Base-by-base conservation (phyloP, 2,329 filamentous ascomycete genomes). In the Colletotrichum higginsianum region DNA sequence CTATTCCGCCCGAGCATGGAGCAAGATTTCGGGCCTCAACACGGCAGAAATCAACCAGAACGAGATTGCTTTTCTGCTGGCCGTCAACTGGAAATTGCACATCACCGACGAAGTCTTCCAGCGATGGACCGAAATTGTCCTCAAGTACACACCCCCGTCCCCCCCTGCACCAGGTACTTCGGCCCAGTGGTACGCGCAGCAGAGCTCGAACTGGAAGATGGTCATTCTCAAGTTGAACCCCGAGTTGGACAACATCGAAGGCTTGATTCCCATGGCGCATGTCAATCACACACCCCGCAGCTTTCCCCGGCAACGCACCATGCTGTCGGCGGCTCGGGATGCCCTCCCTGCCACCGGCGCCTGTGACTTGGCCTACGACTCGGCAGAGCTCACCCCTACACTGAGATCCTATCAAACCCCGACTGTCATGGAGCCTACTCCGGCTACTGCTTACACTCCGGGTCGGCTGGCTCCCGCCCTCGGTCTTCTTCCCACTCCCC, bases 1-100 rank as follows among this genome's bases (percentile, higher is more conserved):
- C 84, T 99, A 97, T 83, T 98, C 96, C 16, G 95, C 96, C 60
- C 92, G 96, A 67, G 96, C 96, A 52, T 99, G 96, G 96, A 98
- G 96, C 82, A 98, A 98, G 86, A 99, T 99, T 77, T 98, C 96
- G 21, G 96, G 96, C n/a, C 87, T 99, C 68, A 94, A 94, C 80
- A 95, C 95, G 4, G 86, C 90, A 67, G 96, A 99, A 84, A 98
- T 99, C 82, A 98, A 98, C 83, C 93, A 95, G 79, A 98, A 98
- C 81, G 96, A 99, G 84, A 92, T 97, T 81, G 91, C 94, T 21
- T 99, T 98, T 80, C 88, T 99, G 57, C 85, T 92, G 73, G 94
- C 95, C 56, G 94, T 99, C 74, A 92, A 94, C 81, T 99, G 96
- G 95, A 94, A 95, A 78, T 89, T 99, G 40, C 96, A 99, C 81